A percentile compares a stretch with the other conserved stretches of the same genome.
Conservation (phyloP, 805 yeast species). For the Metschnikowia vanudenii region DNA sequence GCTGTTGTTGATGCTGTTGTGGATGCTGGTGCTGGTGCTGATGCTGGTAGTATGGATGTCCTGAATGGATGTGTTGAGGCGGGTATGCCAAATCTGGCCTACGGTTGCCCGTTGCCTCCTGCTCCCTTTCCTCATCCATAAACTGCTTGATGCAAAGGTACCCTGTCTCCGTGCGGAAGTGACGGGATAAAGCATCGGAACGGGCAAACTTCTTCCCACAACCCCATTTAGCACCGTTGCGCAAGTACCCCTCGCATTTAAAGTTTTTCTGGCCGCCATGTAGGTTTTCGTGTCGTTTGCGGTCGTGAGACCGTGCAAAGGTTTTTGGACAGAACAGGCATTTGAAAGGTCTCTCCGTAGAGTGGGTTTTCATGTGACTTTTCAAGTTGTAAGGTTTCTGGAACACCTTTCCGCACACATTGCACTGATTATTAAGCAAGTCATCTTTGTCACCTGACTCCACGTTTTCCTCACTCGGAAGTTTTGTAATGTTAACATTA, state of each 20-base stretch:
- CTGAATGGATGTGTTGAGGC: neutral
- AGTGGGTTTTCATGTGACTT: constrained; percentile 52
- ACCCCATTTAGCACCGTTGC: constrained; percentile 68
- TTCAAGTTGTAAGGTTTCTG: constrained; percentile 50
- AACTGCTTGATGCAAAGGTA: constrained; percentile 65
- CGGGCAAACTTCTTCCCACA: constrained; percentile 73
- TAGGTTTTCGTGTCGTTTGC: constrained; percentile 71
- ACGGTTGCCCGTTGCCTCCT: neutral
- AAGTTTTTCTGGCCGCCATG: constrained; percentile 72
- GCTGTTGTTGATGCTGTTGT: neutral
- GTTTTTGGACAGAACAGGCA: constrained; percentile 64
- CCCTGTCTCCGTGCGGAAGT: constrained; percentile 74
- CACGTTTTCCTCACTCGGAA: neutral
- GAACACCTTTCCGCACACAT: constrained; percentile 44
- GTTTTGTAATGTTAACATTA: neutral
- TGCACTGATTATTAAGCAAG: constrained; percentile 23
- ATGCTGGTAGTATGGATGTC: constrained; percentile 1
- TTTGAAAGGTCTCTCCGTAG: constrained; percentile 66
- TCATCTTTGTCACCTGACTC: too few species aligned
- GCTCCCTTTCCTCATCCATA: constrained; percentile 53
- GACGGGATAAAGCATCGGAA: constrained; percentile 75
- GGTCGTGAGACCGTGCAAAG: constrained; percentile 76
- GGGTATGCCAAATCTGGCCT: neutral
- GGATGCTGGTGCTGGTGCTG: neutral
- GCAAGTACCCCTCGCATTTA: constrained; percentile 60